These are phyloP conservation scores for Phialocephala subalpina DNA, from an alignment of 2,329 filamentous ascomycete genomes.

Conservation along the genomic window DNA sequence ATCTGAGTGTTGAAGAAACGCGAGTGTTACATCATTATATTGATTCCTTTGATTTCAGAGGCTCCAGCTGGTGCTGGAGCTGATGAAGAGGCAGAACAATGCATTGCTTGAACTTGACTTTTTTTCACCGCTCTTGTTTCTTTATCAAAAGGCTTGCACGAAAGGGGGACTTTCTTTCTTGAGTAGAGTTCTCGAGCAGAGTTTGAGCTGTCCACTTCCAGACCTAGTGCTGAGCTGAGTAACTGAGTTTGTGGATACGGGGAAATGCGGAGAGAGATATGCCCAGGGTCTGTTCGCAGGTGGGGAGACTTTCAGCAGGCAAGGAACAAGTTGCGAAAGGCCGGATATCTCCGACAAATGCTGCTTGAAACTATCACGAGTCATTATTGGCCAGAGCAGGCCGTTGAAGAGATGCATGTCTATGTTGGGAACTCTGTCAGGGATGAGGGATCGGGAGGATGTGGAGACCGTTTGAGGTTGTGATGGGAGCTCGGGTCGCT, in stretches of 20 bases:
- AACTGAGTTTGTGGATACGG: background rate
- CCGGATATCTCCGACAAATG: background rate
- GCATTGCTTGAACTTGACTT: background rate
- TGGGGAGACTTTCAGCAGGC: slow-evolving; percentile 6
- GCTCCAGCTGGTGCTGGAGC: background rate
- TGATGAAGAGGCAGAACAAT: background rate
- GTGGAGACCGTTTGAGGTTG: background rate
- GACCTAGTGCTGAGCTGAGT: background rate
- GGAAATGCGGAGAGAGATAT: background rate
- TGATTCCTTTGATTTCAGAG: background rate
- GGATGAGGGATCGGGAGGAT: background rate
- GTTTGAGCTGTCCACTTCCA: background rate
- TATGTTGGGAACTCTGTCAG: background rate
- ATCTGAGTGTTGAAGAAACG: background rate
- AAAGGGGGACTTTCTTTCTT: background rate
- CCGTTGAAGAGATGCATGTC: background rate
- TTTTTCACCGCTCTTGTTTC: background rate
- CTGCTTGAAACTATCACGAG: background rate
- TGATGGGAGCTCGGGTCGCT: background rate
- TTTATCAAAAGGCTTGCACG: background rate
- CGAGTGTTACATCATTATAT: background rate
- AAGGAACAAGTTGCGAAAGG: background rate
- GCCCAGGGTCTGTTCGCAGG: background rate
- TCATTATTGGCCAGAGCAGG: background rate
- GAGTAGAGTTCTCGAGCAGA: background rate